phyloP scores from a whole-genome alignment of 768 basidiomycete genomes.

The Lentinula sp. region DNA sequence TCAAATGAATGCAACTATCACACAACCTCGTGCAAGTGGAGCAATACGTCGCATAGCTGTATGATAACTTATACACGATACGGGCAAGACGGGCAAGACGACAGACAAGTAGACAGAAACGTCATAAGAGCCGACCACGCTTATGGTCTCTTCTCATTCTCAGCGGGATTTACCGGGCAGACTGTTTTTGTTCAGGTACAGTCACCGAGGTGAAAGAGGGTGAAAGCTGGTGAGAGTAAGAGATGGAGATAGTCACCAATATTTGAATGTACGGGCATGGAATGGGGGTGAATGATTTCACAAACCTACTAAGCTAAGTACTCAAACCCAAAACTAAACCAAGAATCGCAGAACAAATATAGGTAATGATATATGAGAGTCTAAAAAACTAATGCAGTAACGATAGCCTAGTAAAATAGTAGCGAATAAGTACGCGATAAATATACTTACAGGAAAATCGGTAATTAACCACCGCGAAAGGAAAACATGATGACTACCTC shows the following conservation, averaged over 20 bases:
- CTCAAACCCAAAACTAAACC: neutral
- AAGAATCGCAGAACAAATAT: neutral
- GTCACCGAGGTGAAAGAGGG: neutral
- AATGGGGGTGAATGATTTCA: neutral
- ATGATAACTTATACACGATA: neutral
- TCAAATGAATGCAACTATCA: neutral
- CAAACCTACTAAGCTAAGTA: neutral
- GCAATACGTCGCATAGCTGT: neutral
- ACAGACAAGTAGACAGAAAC: neutral
- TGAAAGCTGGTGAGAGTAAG: neutral
- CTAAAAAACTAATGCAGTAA: neutral
- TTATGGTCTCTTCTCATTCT: neutral
- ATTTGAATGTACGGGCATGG: neutral
- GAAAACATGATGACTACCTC: neutral
- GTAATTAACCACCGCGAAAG: neutral
- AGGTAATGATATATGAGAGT: neutral
- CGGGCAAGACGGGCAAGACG: neutral
- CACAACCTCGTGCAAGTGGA: conserved; percentile 7
- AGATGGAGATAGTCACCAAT: neutral
- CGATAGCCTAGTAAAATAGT: neutral
- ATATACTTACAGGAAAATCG: neutral
- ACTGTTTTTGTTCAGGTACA: neutral
- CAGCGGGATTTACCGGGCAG: neutral
- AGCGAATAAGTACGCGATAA: neutral
- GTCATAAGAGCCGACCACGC: neutral